Evolutionary conservation across 1,139 yeast species (phyloP), one percentile per base, ranked within the genome.

Genomic region (Sugiyamaella japonica): DNA sequence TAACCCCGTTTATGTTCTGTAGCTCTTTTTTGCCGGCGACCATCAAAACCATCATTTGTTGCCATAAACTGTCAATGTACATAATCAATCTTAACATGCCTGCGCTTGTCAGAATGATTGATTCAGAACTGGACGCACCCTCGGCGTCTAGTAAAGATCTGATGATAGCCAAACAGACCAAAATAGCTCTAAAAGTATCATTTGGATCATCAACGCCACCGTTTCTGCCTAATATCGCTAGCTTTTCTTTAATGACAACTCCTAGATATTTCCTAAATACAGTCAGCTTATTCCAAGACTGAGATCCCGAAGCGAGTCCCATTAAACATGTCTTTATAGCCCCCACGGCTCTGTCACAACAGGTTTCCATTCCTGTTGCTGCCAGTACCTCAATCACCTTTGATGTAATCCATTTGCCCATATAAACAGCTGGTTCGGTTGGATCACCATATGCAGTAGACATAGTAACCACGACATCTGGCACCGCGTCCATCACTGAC

Each of bases 321-420:
- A 17, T 13, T 28, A 48, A 41, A 13, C 38, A 31, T 28, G n/a
- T 12, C 39, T 32, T 39, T 25, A 47, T 12, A 29, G 15, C 28
- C 3, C 13, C 13, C 13, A 28, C 13, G 16, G 13, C 28, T 3
- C 17, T 17, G 12, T 34, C 38, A 8, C 28, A 12, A 17, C 31
- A 40, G 10, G 31, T 2, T 7, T 46, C 38, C 25, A 29, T 31
- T 12, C n/a, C 34, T 3, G 10, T 38, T 16, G 23, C 23, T 9
- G 7, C 32, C 36, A 38, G 7, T 15, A 31, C 31, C 16, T 31
- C 38, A 12, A 48, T 7, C 16, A 40, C 23, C 12, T n/a, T 36
- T 16, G 12, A 10, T 5, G 23, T n/a, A 39, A 48, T 38, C 51
- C 51, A 48, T 40, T 29, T 39, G 7, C 45, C 51, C 45, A 48